Percentiles rank a stretch among this genome's conserved stretches.
phyloP scores from a whole-genome alignment of 2,329 filamentous ascomycete genomes.

The Hirsutella minnesotensis region DNA sequence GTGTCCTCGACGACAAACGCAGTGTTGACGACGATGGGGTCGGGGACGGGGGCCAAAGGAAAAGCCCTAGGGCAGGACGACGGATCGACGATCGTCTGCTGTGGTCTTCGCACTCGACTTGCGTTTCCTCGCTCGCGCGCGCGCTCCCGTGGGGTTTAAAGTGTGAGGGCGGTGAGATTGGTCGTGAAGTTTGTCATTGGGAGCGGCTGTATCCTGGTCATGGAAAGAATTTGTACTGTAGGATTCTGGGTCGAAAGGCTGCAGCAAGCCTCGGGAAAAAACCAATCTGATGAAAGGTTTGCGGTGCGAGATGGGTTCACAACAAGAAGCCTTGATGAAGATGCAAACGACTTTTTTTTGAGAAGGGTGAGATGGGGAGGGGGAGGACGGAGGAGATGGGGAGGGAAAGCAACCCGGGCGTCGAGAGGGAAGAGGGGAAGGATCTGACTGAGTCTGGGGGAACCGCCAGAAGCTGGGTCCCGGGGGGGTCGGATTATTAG shows the following conservation, averaged over 20 bases:
- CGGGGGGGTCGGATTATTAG: constrained; percentile 8
- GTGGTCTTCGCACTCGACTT: constrained; percentile 25
- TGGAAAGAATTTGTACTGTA: constrained; percentile 17
- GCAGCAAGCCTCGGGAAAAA: constrained; percentile 15
- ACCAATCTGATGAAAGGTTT: constrained; percentile 6
- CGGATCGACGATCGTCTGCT: constrained; percentile 50
- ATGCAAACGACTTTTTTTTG: constrained; percentile 5
- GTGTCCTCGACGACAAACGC: constrained; percentile 11
- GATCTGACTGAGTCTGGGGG: constrained; percentile 5
- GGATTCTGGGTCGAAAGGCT: constrained; percentile 3
- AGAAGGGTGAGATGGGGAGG: constrained; percentile 8
- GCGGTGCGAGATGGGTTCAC: constrained; percentile 6
- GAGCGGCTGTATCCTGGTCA: constrained; percentile 27
- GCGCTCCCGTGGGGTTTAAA: constrained; percentile 60
- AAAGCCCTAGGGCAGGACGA: constrained; percentile 6
- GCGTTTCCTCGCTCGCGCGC: constrained; percentile 42
- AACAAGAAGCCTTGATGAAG: constrained; percentile 10
- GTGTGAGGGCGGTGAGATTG: constrained; percentile 49
- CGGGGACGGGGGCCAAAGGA: neutral
- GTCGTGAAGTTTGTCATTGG: constrained; percentile 41
- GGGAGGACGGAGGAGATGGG: constrained; percentile 9
- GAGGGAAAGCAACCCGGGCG: constrained; percentile 7
- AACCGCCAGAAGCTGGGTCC: constrained; percentile 3
- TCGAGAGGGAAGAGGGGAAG: constrained; percentile 6
- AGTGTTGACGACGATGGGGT: constrained; percentile 8